These are phyloP conservation scores for Diospyros kaki DNA, from an alignment of 148 eudicot genomes.

Conservation along the genomic window DNA sequence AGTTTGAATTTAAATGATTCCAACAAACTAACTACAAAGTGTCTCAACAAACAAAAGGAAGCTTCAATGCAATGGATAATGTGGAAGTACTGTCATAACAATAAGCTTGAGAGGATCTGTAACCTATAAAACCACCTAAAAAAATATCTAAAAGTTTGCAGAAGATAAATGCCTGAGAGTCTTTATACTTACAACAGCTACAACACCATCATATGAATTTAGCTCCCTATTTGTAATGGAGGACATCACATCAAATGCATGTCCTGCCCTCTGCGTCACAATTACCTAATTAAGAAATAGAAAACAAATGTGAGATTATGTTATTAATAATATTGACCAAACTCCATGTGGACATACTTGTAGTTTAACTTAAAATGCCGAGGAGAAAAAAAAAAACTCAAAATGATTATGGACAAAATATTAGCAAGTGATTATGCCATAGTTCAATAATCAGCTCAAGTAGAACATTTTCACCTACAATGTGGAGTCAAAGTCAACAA, in stretches of 20 bases:
- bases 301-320: slow-evolving; percentile 6
- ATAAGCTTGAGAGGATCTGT: neutral
- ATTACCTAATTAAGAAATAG: slow-evolving; percentile 47
- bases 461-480: neutral
- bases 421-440: neutral
- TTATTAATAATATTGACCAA: slow-evolving; percentile 3
- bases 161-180: neutral
- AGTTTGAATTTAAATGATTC: neutral
- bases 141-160: neutral
- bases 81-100: neutral
- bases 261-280: slow-evolving; percentile 87
- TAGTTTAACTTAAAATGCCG: neutral
- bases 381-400: too few relatives aligned
- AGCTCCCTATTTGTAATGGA: slow-evolving; percentile 68
- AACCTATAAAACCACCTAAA: neutral
- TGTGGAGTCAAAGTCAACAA: neutral
- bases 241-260: slow-evolving; percentile 74
- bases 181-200: slow-evolving; percentile 83
- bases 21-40: neutral
- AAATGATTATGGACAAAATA: neutral
- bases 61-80: neutral
- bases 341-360: neutral
- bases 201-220: slow-evolving; percentile 69
- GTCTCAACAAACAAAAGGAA: neutral
- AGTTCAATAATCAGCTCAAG: neutral